Evolutionary conservation across 2,329 filamentous ascomycete genomes (phyloP), one percentile per base, ranked within the genome.

Genomic region (Zasmidium cellare): DNA sequence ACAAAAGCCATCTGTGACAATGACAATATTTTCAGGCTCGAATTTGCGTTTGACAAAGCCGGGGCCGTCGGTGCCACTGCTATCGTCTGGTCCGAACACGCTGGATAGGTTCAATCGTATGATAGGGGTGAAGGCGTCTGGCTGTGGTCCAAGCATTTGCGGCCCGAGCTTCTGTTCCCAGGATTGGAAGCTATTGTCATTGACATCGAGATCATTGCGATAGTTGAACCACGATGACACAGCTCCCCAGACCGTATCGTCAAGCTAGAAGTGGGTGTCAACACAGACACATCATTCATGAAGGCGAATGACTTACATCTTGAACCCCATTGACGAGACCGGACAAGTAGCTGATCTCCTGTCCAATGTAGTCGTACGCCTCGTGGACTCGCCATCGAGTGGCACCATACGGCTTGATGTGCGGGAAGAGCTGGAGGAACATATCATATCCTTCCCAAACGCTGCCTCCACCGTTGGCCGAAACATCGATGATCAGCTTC

Each of bases 391-490:
- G 76, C 69, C 83, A 76, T 22, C 83, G 80, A 59, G 77, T 77
- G 3, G 76, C 79, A 3, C 79, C 79, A 56, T 81, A 83, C 2
- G 78, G 77, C 2, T 77, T 71, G 9, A 79, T 73, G 12, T 76
- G 71, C 0, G 83, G 83, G 73, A 83, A 82, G 0, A 86, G 74
- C 68, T 80, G 72, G 53, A 82, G 82, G 74, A 87, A 87, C 23
- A 88, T 76, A 66, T 87, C 84, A 62, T 84, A 85, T 16, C 62
- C 85, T n/a, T 82, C 78, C 7, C 85, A 68, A 46, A 87, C 81
- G 14, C 77, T 79, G 22, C 85, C 85, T 45, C 85, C 85, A 1
- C 79, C 81, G 63, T 87, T 87, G 48, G 77, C 78, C 2, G 78
- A 79, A 5, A 87, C 71, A 62, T 87, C 84, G 25, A 88, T 74